Evolutionary conservation across 768 basidiomycete species (phyloP).

Genomic region (Lactarius hatsudake): DNA sequence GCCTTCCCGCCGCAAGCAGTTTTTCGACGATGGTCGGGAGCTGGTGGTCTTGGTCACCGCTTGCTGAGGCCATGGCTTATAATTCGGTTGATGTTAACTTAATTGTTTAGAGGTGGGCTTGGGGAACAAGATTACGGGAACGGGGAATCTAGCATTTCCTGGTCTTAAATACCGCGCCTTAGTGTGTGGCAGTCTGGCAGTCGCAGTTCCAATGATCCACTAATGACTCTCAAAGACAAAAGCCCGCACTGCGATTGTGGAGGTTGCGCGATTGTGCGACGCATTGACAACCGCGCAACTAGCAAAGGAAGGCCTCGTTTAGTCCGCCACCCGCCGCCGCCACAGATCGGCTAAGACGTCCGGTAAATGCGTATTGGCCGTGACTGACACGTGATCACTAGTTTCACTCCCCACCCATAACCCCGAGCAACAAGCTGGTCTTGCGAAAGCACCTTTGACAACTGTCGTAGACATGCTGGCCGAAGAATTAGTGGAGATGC

Average conservation of each 20-base stretch:
- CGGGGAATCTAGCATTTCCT: background rate
- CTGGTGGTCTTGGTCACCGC: background rate
- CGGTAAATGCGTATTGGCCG: background rate
- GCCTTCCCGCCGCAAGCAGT: background rate
- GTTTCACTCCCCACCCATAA: no score
- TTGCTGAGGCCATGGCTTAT: background rate
- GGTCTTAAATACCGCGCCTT: background rate
- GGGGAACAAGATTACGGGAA: background rate
- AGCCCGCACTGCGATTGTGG: background rate
- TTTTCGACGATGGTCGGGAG: background rate
- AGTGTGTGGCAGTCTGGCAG: background rate
- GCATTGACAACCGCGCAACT: background rate
- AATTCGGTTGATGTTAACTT: background rate
- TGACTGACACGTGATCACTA: background rate
- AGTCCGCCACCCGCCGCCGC: background rate
- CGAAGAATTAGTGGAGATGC: background rate
- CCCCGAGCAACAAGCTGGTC: no score
- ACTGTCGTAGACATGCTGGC: background rate
- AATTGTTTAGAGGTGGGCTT: background rate
- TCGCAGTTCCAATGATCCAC: background rate
- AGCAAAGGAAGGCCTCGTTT: background rate
- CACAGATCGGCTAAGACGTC: background rate
- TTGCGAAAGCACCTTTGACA: background rate
- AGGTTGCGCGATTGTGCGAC: background rate
- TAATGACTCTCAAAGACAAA: background rate